A percentile compares a stretch with the other conserved stretches of the same genome.
Evolutionary conservation across 257 asterid genomes (phyloP).

Genomic region (Sherardia arvensis): DNA sequence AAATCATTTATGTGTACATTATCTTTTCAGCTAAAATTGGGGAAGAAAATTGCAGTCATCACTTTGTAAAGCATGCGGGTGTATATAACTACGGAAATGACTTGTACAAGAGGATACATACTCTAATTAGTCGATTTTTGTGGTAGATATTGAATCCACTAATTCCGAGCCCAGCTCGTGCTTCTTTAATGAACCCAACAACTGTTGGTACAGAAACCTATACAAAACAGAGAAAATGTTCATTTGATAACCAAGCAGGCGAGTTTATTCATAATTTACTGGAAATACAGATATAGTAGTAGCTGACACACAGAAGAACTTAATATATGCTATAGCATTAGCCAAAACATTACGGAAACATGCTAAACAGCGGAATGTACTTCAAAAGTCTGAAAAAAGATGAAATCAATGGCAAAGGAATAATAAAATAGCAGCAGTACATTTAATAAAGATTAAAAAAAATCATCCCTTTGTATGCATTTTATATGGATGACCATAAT

Average conservation of each 20-base stretch:
- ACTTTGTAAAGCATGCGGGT: not conserved
- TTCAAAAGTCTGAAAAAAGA: not conserved
- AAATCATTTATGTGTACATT: not conserved
- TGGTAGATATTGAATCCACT: conserved; percentile 86
- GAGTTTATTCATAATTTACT: not conserved
- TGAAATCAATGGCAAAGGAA: not conserved
- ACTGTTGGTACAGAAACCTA: conserved; percentile 59
- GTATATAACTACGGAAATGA: not conserved
- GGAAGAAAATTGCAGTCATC: not conserved
- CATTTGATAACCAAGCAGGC: not conserved
- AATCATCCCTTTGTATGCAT: not conserved
- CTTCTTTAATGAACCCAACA: conserved; percentile 80
- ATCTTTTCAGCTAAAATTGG: not conserved
- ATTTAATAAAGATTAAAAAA: not conserved
- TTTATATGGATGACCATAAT: not conserved
- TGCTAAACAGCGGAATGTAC: not conserved
- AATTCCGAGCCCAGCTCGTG: conserved; percentile 55
- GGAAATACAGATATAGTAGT: not conserved
- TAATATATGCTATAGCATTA: not conserved
- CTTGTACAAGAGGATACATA: conserved; percentile 23
- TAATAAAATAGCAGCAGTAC: not conserved
- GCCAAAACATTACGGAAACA: not conserved
- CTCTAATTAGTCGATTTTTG: conserved; percentile 92
- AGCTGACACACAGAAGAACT: not conserved
- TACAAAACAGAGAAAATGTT: not conserved